These are phyloP conservation scores for Rhizopus arrhizus DNA, from an alignment of 371 early-diverging fungal species.

Conservation along the genomic window DNA sequence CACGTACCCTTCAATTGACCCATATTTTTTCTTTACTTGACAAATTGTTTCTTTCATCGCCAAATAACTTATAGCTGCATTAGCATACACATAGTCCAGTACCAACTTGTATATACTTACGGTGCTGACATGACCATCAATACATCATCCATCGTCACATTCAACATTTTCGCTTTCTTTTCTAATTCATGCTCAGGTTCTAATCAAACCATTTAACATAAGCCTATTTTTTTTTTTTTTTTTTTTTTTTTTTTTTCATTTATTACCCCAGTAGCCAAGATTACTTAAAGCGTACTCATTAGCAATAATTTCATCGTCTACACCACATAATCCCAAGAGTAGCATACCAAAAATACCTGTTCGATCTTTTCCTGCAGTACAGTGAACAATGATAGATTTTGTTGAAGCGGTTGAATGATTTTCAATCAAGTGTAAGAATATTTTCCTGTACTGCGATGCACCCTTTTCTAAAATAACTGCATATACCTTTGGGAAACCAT, in stretches of 20 bases:
- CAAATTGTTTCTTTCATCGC: slow-evolving; percentile 51
- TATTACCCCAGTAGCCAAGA: slow-evolving; percentile 53
- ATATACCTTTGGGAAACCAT: slow-evolving; percentile 64
- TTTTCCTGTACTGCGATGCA: slow-evolving; percentile 48
- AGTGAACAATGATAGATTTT: slow-evolving; percentile 76
- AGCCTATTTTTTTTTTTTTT: background rate
- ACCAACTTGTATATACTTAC: slow-evolving; percentile 26
- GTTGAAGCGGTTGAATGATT: slow-evolving; percentile 48
- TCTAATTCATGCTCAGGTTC: slow-evolving; percentile 44
- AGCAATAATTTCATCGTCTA: slow-evolving; percentile 74
- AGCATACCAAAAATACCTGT: slow-evolving; percentile 82
- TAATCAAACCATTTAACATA: slow-evolving; percentile 9
- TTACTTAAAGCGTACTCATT: slow-evolving; percentile 73
- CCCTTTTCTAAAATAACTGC: slow-evolving; percentile 57
- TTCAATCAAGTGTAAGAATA: slow-evolving; percentile 59
- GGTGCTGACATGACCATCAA: slow-evolving; percentile 54
- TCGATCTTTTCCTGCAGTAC: slow-evolving; percentile 89
- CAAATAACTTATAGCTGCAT: slow-evolving; percentile 28
- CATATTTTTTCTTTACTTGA: slow-evolving; percentile 29
- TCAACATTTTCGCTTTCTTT: slow-evolving; percentile 37
- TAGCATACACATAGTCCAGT: background rate
- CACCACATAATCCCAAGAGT: slow-evolving; percentile 70
- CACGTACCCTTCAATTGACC: slow-evolving; percentile 35
- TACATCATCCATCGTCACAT: slow-evolving; percentile 38
- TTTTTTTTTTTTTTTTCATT: background rate